Evolutionary conservation across 78 protist species (phyloP), one percentile per base, ranked within the genome.

Genomic region (Pigoraptor vietnamica): DNA sequence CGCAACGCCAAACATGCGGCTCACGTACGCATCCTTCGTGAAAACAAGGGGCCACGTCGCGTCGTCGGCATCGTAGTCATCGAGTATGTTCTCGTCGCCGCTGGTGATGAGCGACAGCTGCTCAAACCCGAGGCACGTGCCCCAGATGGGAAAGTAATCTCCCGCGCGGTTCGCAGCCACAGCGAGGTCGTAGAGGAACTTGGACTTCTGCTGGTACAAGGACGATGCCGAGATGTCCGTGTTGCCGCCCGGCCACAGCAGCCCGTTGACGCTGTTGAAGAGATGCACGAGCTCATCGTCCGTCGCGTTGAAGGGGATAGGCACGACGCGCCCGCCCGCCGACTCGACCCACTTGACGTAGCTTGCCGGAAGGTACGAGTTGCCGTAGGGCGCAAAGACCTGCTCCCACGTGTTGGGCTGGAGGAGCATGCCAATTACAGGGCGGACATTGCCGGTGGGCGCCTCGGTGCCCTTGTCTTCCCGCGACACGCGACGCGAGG

Each of bases 101-200:
- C 90, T 0, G 23, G 93, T 90, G 39, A 97, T 21, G 84, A 89
- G 36, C 24, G n/a, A 0, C 29, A 97, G 32, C 91, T 92, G 88
- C 91, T 97, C 94, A 91, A 97, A 96, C 23, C 98, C 98, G 90
- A 93, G 90, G 90, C 98, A 97, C 19, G 98, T 97, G 24, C 98
- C 97, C 96, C 97, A 96, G 1, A 97, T 33, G 38, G 97, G 97
- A 90, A 95, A 95, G 79, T 25, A 35, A 29, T 91, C 94, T 24
- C 96, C 96, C 37, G 33, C 48, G 2, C 36, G 14, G 91, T 93
- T 92, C 6, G 94, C 90, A 37, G 23, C 67, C 0, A 88, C 0
- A 0, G 94, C 95, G 33, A 6, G 0, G 2, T 55, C 6, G 88
- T 83, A 92, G 19, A 96, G 19, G 67, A 14, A 25, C 84, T 14